Evolutionary conservation across 1,284 basidiomycete genomes (phyloP).

Genomic region (Ceratobasidium theobromae): DNA sequence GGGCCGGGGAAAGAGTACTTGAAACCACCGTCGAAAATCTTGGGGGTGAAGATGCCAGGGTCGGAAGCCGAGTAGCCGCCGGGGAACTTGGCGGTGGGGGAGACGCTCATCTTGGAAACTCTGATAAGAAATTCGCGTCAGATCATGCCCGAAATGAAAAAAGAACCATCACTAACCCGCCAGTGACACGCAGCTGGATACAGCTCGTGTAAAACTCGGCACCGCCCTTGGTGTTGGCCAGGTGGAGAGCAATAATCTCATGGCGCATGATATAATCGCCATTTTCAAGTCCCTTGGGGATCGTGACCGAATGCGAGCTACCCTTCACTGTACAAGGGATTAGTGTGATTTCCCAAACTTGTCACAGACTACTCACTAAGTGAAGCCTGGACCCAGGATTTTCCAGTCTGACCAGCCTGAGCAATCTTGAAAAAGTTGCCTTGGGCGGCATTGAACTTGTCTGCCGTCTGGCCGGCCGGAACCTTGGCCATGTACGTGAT

Average conservation of each 20-base stretch:
- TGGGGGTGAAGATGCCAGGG: conserved; percentile 32
- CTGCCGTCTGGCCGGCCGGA: conserved; percentile 52
- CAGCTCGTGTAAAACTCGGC: conserved; percentile 77
- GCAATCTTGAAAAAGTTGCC: conserved; percentile 73
- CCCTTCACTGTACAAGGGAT: conserved; percentile 42
- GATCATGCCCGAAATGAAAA: neutral
- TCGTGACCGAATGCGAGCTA: conserved; percentile 49
- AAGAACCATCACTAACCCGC: conserved; percentile 38
- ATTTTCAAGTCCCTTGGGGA: conserved; percentile 57
- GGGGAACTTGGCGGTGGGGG: conserved; percentile 35
- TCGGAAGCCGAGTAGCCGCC: conserved; percentile 36
- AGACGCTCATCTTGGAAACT: neutral
- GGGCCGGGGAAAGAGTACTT: conserved; percentile 35
- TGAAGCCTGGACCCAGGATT: conserved; percentile 47
- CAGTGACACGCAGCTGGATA: conserved; percentile 59
- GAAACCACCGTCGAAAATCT: conserved; percentile 14
- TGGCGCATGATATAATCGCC: conserved; percentile 71
- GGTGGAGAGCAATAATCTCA: conserved; percentile 71
- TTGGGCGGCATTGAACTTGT: conserved; percentile 56
- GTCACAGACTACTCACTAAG: conserved; percentile 43
- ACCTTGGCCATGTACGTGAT: conserved; percentile 66
- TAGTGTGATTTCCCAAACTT: neutral
- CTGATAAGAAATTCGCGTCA: neutral
- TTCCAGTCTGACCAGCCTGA: conserved; percentile 46
- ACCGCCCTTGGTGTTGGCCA: conserved; percentile 51